These are phyloP conservation scores for Colletotrichum somersetense DNA, from an alignment of 2,329 filamentous ascomycete species.

Conservation along the genomic window DNA sequence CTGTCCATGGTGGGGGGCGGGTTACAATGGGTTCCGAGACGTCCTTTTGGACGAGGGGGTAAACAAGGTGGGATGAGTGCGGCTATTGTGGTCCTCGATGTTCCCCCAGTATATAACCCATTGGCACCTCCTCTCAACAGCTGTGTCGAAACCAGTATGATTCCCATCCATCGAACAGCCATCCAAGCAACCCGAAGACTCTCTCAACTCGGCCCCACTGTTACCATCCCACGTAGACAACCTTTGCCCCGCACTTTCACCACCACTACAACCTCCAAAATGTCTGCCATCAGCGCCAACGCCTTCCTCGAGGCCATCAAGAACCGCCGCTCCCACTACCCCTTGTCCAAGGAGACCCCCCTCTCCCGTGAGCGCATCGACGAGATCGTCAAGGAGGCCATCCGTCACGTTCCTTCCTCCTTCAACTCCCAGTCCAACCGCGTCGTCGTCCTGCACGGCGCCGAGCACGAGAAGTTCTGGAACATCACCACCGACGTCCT, in stretches of 20 bases:
- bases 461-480: constrained; percentile 91
- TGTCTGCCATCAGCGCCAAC: constrained; percentile 54
- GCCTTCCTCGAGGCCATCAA: constrained; percentile 74
- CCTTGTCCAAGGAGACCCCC: constrained; percentile 73
- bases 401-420: constrained; percentile 79
- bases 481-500: constrained; percentile 75
- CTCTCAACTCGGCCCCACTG: constrained; percentile 10
- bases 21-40: constrained; percentile 34
- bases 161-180: constrained; percentile 27
- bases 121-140: neutral
- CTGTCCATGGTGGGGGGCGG: constrained; percentile 11
- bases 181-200: constrained; percentile 29
- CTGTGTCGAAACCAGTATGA: neutral
- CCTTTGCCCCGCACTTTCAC: constrained; percentile 17
- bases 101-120: constrained; percentile 30
- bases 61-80: constrained; percentile 17
- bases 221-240: constrained; percentile 7
- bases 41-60: neutral
- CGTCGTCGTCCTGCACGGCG: constrained; percentile 81
- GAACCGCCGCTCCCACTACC: constrained; percentile 77
- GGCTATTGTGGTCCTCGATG: neutral
- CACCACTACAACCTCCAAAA: constrained; percentile 37
- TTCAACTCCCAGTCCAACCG: constrained; percentile 93
- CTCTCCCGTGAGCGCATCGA: constrained; percentile 70
- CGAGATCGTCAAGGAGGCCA: constrained; percentile 73